Base-by-base conservation (phyloP, 176 grass and related monocot species). In the Saccharum spontaneum region DNA sequence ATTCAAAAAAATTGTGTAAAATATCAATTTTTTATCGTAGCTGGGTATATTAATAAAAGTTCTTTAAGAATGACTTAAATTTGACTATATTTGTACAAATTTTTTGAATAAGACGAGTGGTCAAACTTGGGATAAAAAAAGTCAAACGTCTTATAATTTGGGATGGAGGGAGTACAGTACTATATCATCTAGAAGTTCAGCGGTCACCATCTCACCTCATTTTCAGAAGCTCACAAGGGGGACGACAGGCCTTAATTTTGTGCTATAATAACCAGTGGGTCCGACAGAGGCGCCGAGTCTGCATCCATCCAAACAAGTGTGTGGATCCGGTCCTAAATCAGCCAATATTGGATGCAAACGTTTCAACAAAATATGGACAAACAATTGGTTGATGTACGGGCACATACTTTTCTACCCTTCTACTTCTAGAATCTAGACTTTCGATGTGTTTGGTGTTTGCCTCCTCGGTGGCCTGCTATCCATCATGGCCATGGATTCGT, bases 121-220 rank as follows among this genome's bases (percentile, higher is more conserved):
- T n/a, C n/a, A n/a, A n/a, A n/a, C n/a, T n/a, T n/a, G n/a, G n/a
- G n/a, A n/a, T n/a, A n/a, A n/a, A n/a, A n/a, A n/a, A n/a, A n/a
- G n/a, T n/a, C n/a, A n/a, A n/a, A n/a, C n/a, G n/a, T n/a, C n/a
- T n/a, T n/a, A n/a, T n/a, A n/a, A n/a, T n/a, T n/a, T n/a, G n/a
- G n/a, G n/a, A n/a, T n/a, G n/a, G n/a, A n/a, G n/a, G n/a, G n/a
- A n/a, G n/a, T n/a, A 22, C 36, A 15, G 4, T 39, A 39, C 38
- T 39, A 15, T 39, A 15, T 5, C 45, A 52, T 68, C 63, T 68
- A 64, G 28, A 2, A 24, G 79, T 55, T 76, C 33, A 4, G 44
- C 61, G 7, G 44, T 52, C 82, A 67, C 45, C 37, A 18, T 77
- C 71, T 66, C 71, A 38, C 13, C 30, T 71, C 18, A 79, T 71